Evolutionary conservation across 352 stramenopile genomes (phyloP).

Genomic region (Globisporangium barbulae): DNA sequence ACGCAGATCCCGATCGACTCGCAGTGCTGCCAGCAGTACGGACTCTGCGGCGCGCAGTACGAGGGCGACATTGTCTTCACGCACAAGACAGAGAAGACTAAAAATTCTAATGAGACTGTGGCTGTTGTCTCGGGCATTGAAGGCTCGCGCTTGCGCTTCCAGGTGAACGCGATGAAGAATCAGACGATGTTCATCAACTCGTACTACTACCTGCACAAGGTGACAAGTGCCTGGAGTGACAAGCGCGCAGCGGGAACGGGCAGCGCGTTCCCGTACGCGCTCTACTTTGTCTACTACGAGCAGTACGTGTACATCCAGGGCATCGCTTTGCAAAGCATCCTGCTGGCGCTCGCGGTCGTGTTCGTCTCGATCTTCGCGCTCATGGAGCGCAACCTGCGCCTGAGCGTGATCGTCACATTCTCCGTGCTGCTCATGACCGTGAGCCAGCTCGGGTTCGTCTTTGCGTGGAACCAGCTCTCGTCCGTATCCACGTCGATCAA

Average conservation of each 20-base stretch:
- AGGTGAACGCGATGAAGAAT: constrained; percentile 82
- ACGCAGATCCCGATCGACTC: constrained; percentile 86
- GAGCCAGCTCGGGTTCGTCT: constrained; percentile 76
- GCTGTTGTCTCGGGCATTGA: constrained; percentile 34
- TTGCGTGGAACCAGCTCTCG: constrained; percentile 70
- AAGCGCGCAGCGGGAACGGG: background rate
- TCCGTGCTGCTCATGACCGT: constrained; percentile 81
- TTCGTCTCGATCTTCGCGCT: constrained; percentile 78
- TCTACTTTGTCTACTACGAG: constrained; percentile 92
- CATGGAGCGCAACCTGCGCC: constrained; percentile 59
- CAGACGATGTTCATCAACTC: constrained; percentile 90
- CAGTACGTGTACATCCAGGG: constrained; percentile 92
- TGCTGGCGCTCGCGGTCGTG: constrained; percentile 78
- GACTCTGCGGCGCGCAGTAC: constrained; percentile 86
- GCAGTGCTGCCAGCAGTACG: constrained; percentile 86
- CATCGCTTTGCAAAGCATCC: constrained; percentile 80
- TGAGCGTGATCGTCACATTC: constrained; percentile 65
- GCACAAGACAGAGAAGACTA: constrained; percentile 8
- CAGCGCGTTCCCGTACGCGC: constrained; percentile 81
- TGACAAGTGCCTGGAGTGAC: constrained; percentile 43
- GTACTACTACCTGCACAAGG: constrained; percentile 82
- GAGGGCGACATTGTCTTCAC: constrained; percentile 81
- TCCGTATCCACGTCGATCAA: constrained; percentile 79
- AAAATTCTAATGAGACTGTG: background rate
- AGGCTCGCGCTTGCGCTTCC: constrained; percentile 83